Evolutionary conservation across 371 early-diverging fungal genomes (phyloP).

Genomic region (Zychaea mexicana): DNA sequence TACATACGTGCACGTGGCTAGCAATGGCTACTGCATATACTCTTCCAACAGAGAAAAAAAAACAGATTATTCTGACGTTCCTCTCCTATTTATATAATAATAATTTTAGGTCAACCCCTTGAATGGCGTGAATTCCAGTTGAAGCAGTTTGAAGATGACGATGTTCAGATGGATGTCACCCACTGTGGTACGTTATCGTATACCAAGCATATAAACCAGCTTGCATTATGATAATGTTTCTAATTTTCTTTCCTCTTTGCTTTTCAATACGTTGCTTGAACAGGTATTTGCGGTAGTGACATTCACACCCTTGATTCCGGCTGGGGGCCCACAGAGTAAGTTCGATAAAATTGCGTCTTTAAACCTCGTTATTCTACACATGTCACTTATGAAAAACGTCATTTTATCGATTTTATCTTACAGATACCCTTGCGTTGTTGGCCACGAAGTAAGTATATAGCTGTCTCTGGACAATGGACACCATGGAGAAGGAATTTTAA

Average conservation of each 20-base stretch:
- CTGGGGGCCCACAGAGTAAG: constrained; percentile 67
- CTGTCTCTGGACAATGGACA: no score
- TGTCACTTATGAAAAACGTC: no score
- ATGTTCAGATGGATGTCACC: constrained; percentile 60
- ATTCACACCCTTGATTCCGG: constrained; percentile 70
- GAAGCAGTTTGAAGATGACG: constrained; percentile 44
- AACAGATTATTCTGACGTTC: no score
- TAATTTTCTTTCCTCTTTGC: no score
- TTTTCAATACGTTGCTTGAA: background rate
- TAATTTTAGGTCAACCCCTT: constrained; percentile 24
- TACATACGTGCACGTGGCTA: no score
- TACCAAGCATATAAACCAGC: no score
- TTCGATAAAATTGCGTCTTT: no score
- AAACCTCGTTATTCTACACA: no score
- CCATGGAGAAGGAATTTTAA: background rate
- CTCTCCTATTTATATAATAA: background rate
- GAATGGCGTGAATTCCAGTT: constrained; percentile 20
- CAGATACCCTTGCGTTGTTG: constrained; percentile 65
- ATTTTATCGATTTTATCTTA: no score
- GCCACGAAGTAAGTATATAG: constrained; percentile 40
- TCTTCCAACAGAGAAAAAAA: background rate
- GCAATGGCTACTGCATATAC: background rate
- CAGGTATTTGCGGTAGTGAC: constrained; percentile 20
- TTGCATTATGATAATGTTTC: no score
- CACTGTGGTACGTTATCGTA: constrained; percentile 54